phyloP scores from a whole-genome alignment of 192 early-diverging fungal genomes.

The Umbelopsis vinacea region DNA sequence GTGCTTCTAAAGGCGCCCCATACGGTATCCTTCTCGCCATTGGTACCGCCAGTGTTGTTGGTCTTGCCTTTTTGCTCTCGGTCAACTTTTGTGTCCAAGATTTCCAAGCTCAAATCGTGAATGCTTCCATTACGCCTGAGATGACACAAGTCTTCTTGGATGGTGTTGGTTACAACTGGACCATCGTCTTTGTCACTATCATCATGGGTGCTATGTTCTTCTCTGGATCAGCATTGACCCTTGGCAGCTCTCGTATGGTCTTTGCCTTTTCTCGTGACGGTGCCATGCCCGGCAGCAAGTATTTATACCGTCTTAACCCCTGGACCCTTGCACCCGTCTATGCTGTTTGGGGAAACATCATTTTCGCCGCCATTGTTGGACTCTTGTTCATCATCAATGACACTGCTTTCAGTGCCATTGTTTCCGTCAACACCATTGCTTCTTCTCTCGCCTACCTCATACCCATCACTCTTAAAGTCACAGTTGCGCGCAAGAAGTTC shows the following conservation, averaged over 20 bases:
- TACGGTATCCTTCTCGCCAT: constrained; percentile 56
- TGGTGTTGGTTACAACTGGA: constrained; percentile 49
- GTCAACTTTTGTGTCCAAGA: constrained; percentile 55
- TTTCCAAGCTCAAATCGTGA: constrained; percentile 49
- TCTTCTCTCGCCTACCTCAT: constrained; percentile 57
- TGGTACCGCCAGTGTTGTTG: constrained; percentile 44
- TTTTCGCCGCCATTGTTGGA: constrained; percentile 39
- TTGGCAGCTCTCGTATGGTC: constrained; percentile 61
- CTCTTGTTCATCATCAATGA: constrained; percentile 50
- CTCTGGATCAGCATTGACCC: constrained; percentile 51
- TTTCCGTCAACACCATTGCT: constrained; percentile 62
- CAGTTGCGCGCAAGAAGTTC: constrained; percentile 49
- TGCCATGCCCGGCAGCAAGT: constrained; percentile 49
- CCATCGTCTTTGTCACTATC: constrained; percentile 53
- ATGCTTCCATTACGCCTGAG: constrained; percentile 40
- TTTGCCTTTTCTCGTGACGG: constrained; percentile 63
- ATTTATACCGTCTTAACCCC: constrained; percentile 45
- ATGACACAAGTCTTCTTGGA: constrained; percentile 58
- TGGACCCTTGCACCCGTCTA: constrained; percentile 48
- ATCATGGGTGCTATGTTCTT: constrained; percentile 62
- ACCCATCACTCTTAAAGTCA: constrained; percentile 53
- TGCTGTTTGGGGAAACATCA: constrained; percentile 60
- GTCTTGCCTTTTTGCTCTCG: constrained; percentile 55
- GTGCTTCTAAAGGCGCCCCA: constrained; percentile 50
- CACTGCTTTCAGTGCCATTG: constrained; percentile 59